Base-by-base conservation (phyloP, 352 stramenopile species). In the Blastocystis hominis region DNA sequence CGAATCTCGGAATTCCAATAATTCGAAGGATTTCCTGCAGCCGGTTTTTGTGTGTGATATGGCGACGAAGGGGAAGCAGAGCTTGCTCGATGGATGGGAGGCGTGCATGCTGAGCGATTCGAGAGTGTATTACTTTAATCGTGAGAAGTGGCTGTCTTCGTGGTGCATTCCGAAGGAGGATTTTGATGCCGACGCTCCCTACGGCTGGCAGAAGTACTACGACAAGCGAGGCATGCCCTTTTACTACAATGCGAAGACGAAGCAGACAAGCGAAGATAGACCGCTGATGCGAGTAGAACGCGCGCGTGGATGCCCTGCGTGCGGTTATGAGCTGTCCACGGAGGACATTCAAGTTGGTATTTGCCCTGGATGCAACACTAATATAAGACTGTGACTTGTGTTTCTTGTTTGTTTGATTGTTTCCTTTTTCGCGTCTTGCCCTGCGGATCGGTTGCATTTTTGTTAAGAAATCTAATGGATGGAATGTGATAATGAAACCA, bases 181-280 rank as follows among this genome's bases (percentile, higher is more conserved):
- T 1, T 84, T 84, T 46, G 53, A 20, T 4, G 68, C 66, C 30
- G 72, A 84, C 30, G 38, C 50, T 17, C 72, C 72, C 10, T 84
- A 84, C 44, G 72, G 72, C 30, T 84, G 72, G 72, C 72, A 84
- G 38, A 84, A 84, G 72, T 84, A 84, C 38, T 84, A 66, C 56
- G 72, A 44, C 2, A 53, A 84, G 50, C 66, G 68, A 24, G 53
- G 44, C 10, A 15, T 7, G 24, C 44, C 44, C 10, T 84, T 84
- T 53, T 84, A 84, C 34, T 84, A 84, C 56, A 56, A 66, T 36
- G 20, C 38, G 50, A 84, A 84, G 50, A 61, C 20, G 5, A 56
- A 84, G 20, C 50, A 56, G 17, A 40, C 68, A n/a, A 40, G 15
- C 20, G n/a, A 40, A 36, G n/a, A 30, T 13, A 2, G 53, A 10